Percentiles rank a stretch among this genome's conserved stretches.
Conservation (phyloP, 225 moss, liverwort and hornwort species). For the Neckera pumila region DNA sequence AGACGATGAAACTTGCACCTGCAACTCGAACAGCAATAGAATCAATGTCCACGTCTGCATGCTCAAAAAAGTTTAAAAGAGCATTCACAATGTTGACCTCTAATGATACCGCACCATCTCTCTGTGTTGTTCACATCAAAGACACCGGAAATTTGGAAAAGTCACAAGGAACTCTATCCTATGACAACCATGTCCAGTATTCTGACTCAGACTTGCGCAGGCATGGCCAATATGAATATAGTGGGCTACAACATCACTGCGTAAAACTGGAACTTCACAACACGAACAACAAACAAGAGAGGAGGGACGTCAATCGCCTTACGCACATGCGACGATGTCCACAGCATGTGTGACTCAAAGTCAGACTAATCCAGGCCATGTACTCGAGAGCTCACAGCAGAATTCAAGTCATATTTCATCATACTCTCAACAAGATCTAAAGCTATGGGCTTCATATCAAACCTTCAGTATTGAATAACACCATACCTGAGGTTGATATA, state of each 20-base stretch:
- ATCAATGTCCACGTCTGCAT: neutral
- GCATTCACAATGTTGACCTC: neutral
- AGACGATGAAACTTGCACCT: conserved; percentile 15
- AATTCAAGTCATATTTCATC: neutral
- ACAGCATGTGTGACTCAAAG: neutral
- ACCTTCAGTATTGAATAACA: neutral
- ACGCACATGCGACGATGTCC: neutral
- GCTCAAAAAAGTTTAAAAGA: neutral
- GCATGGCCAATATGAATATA: neutral
- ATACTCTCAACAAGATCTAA: neutral
- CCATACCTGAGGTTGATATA: conserved; percentile 27
- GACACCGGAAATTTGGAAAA: neutral
- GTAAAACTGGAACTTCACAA: neutral
- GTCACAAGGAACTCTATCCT: neutral
- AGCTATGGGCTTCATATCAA: neutral
- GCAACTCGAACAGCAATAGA: conserved; percentile 2
- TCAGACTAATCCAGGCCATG: neutral
- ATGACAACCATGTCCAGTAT: neutral
- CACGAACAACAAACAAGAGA: neutral
- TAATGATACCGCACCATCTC: neutral
- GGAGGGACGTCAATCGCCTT: neutral
- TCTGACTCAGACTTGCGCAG: neutral
- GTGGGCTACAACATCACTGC: neutral
- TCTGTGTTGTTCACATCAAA: neutral
- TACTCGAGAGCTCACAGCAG: neutral